phyloP scores from a whole-genome alignment of 2,329 filamentous ascomycete genomes.

The Mariannaea elegans region DNA sequence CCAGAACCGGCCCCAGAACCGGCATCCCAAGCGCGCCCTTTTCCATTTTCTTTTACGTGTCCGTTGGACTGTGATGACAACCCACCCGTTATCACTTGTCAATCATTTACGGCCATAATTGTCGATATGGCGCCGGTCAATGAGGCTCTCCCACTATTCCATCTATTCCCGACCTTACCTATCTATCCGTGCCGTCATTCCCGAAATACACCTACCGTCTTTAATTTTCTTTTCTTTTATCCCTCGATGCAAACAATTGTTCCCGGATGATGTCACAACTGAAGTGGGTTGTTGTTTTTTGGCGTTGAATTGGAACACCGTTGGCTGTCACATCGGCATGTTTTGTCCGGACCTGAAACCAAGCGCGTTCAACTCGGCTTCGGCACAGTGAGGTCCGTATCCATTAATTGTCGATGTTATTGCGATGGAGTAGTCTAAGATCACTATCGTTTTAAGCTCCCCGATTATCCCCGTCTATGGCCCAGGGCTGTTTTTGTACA shows the following conservation, averaged over 20 bases:
- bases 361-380: slow-evolving; percentile 28
- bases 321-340: slow-evolving; percentile 30
- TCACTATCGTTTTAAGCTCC: not conserved
- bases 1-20: slow-evolving; percentile 18
- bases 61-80: slow-evolving; percentile 31
- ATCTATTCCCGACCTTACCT: slow-evolving; percentile 20
- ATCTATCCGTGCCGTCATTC: slow-evolving; percentile 42
- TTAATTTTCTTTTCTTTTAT: slow-evolving; percentile 19
- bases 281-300: too few species aligned
- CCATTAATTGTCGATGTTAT: slow-evolving; percentile 10
- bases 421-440: slow-evolving; percentile 1
- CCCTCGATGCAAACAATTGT: slow-evolving; percentile 4
- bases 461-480: slow-evolving; percentile 3
- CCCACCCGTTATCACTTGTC: slow-evolving; percentile 38
- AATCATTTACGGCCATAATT: not conserved
- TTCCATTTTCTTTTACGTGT: slow-evolving; percentile 40
- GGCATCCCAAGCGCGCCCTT: slow-evolving; percentile 34
- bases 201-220: slow-evolving; percentile 20
- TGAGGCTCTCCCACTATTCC: slow-evolving; percentile 33
- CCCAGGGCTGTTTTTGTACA: not conserved
- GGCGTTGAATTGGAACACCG: slow-evolving; percentile 24
- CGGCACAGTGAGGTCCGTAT: slow-evolving; percentile 22
- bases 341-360: slow-evolving; percentile 37
- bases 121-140: slow-evolving; percentile 27
- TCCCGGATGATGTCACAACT: slow-evolving; percentile 37